phyloP scores from a whole-genome alignment of 2,329 filamentous ascomycete genomes.

The Lecanicillium sp. region DNA sequence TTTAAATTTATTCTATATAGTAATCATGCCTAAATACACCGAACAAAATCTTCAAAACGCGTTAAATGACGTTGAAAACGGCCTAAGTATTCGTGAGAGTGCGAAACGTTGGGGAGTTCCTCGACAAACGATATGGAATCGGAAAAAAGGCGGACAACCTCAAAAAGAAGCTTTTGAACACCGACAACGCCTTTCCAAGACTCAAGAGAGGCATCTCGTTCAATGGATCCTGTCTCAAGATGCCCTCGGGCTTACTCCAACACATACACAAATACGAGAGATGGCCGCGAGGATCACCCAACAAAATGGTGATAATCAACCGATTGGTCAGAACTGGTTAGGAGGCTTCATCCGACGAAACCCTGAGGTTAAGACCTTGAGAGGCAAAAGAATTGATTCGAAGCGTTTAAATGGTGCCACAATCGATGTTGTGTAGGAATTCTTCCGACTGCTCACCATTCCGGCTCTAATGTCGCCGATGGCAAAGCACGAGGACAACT shows the following conservation, averaged over 20 bases:
- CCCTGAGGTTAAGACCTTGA: not conserved
- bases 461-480: too few species aligned
- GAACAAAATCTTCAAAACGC: slow-evolving; percentile 5
- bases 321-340: not conserved
- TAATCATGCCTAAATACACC: too few species aligned
- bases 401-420: too few species aligned
- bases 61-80: not conserved
- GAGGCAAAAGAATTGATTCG: too few species aligned
- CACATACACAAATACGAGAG: not conserved
- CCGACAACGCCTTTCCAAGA: not conserved
- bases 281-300: not conserved
- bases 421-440: too few species aligned
- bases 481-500: too few species aligned
- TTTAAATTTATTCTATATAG: too few species aligned
- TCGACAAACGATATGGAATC: not conserved
- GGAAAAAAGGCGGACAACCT: not conserved
- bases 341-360: not conserved
- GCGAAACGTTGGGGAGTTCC: not conserved
- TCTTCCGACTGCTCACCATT: too few species aligned
- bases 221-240: not conserved
- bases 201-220: not conserved
- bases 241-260: not conserved
- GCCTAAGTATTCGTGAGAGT: not conserved
- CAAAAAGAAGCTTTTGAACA: not conserved
- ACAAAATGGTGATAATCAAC: not conserved